Base-by-base conservation (phyloP, 164 flowering plant genomes). In the Aristolochia contorta region DNA sequence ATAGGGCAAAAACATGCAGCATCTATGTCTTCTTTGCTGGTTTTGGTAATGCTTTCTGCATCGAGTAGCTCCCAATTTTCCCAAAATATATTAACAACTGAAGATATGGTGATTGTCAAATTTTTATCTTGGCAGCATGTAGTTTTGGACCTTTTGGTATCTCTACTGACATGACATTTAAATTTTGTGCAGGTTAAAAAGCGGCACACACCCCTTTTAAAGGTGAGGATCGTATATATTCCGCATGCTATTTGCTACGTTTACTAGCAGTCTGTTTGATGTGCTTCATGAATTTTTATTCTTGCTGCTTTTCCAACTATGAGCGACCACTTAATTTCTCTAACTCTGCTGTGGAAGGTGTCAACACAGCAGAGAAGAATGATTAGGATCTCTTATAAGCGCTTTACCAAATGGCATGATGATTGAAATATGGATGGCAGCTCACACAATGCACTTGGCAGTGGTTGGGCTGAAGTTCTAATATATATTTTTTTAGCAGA, bases 181-280 rank as follows among this genome's bases (percentile, higher is more conserved):
- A 18, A 9, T 62, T 47, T 12, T 65, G 21, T 75, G 79, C 87
- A 93, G 97, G 94, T 93, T 53, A 93, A 76, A 77, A 87, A 86
- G 82, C 97, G 24, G 24, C 87, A 88, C 30, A 85, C 96, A 16
- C 97, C 97, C 41, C 58, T 93, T 45, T 75, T 93, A 74, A 93
- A 84, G 97, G 96, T 92, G 57, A 16, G 83, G 12, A 1, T 52
- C 12, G 46, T 49, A 57, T 63, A 57, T 54, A 8, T 58, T 58
- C 62, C 47, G 23, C 16, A 8, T 21, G 23, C 15, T 27, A 27
- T 2, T 27, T 27, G 30, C 30, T 27, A 27, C 30, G 5, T 27
- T 27, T 27, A n/a, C n/a, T n/a, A n/a, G n/a, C n/a, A n/a, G n/a
- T n/a, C n/a, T n/a, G n/a, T n/a, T n/a, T n/a, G n/a, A n/a, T n/a